Conservation (phyloP, 805 yeast species). For the Metschnikowia hibisci region DNA sequence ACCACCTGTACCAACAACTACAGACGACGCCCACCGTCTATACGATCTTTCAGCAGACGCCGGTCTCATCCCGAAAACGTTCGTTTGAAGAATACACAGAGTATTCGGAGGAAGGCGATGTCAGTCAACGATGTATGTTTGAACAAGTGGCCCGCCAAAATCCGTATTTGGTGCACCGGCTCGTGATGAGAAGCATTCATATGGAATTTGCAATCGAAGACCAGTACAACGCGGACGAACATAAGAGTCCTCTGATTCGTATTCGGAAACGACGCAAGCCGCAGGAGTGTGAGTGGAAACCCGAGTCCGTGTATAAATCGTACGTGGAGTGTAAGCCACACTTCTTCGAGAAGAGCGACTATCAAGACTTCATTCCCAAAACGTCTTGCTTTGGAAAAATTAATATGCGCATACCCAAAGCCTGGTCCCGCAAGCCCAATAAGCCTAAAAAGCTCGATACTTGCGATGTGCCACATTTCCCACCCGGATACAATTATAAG, state of each 20-base stretch:
- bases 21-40: conserved; percentile 1
- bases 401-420: conserved; percentile 37
- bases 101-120: neutral
- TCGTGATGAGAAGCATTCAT: conserved; percentile 12
- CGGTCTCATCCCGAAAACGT: conserved; percentile 1
- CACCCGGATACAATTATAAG: neutral
- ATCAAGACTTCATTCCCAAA: conserved; percentile 25
- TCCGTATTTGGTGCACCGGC: conserved; percentile 14
- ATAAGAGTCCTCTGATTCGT: conserved; percentile 6
- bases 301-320: conserved; percentile 18
- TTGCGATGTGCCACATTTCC: neutral
- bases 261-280: conserved; percentile 15
- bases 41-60: conserved; percentile 4
- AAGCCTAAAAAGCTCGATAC: conserved; percentile 8
- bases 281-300: conserved; percentile 17
- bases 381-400: conserved; percentile 37
- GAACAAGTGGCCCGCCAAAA: conserved; percentile 14
- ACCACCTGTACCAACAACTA: neutral
- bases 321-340: conserved; percentile 21
- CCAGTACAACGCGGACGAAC: conserved; percentile 7
- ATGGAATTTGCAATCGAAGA: conserved; percentile 15
- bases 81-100: conserved; percentile 1
- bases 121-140: conserved; percentile 7
- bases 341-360: conserved; percentile 28
- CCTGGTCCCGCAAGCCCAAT: conserved; percentile 33